Evolutionary conservation across 1,139 yeast genomes (phyloP).

Genomic region (Yamadazyma friedrichii): DNA sequence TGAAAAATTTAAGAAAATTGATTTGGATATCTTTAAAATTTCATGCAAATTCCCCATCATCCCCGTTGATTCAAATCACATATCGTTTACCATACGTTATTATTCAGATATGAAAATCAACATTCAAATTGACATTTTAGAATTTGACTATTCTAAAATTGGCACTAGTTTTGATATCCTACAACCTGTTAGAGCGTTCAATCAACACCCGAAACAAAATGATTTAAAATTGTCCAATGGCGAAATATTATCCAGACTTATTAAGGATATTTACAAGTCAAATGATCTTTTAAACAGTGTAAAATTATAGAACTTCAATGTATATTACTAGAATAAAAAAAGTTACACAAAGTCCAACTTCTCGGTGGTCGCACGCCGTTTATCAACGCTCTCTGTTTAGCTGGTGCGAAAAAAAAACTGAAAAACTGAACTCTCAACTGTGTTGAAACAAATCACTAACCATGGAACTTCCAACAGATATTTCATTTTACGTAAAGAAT

Average conservation of each 20-base stretch:
- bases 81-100: slow-evolving; percentile 14
- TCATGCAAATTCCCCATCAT: slow-evolving; percentile 29
- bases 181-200: background rate
- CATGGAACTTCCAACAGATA: slow-evolving; percentile 19
- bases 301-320: too few species aligned
- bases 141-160: slow-evolving; percentile 1
- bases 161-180: too few species aligned
- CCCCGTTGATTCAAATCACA: slow-evolving; percentile 6
- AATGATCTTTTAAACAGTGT: slow-evolving; percentile 5
- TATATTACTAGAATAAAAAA: too few species aligned
- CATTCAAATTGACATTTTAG: slow-evolving; percentile 1
- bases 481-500: slow-evolving; percentile 31
- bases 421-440: background rate
- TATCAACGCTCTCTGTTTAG: too few species aligned
- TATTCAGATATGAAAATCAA: slow-evolving; percentile 6
- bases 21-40: slow-evolving; percentile 26
- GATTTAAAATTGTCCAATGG: too few species aligned
- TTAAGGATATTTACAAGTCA: slow-evolving; percentile 5
- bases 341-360: too few species aligned
- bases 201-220: background rate
- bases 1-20: slow-evolving; percentile 21
- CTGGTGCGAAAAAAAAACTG: slow-evolving; percentile 1
- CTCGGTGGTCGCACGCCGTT: too few species aligned
- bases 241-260: background rate
- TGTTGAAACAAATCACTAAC: too few species aligned